Base-by-base conservation (phyloP, 2,329 filamentous ascomycete genomes). In the Epichloe glyceriae region DNA sequence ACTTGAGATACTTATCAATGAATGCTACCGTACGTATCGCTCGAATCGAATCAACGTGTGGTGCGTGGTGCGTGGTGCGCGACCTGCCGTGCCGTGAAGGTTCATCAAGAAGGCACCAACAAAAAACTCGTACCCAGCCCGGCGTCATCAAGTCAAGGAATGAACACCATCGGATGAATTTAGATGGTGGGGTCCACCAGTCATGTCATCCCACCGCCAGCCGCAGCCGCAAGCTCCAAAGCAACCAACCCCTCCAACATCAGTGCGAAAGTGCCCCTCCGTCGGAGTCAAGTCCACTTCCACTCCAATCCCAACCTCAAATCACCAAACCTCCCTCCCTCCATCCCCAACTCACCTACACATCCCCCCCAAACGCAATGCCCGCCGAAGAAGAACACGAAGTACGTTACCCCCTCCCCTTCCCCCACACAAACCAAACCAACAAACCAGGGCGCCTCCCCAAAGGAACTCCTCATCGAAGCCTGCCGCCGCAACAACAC, bases 401-500 rank as follows among this genome's bases (percentile, higher is more conserved):
- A 51, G 58, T 53, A 50, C 14, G 33, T 12, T 11, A 5, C 14
- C 37, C 30, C 35, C 17, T 14, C 11, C 35, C 34, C 39, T 35
- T 17, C 37, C 4, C 34, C 5, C 2, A 17, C 14, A 45, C 15
- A 11, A 8, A 14, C 35, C 35, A 15, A 33, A 17, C 14, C 39
- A 5, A 35, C n/a, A 19, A 30, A 34, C 4, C 50, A 95, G 85
- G 93, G 91, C 65, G 91, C 91, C 59, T 87, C 87, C 53, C 80
- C 83, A 45, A 78, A 83, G 67, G 91, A 97, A 73, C 79, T 87
- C 62, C 79, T 97, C 60, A 81, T 97, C 69, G 91, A 95, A 73
- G 88, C 93, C 61, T 95, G 87, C 71, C 88, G 91, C 54, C 81
- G 89, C 63, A 91, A 97, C 76, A 96, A 97, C 70, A 83, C 83